Evolutionary conservation across 805 yeast genomes (phyloP), one percentile per base, ranked within the genome.

Genomic region (Sugiyamaella floridensis): DNA sequence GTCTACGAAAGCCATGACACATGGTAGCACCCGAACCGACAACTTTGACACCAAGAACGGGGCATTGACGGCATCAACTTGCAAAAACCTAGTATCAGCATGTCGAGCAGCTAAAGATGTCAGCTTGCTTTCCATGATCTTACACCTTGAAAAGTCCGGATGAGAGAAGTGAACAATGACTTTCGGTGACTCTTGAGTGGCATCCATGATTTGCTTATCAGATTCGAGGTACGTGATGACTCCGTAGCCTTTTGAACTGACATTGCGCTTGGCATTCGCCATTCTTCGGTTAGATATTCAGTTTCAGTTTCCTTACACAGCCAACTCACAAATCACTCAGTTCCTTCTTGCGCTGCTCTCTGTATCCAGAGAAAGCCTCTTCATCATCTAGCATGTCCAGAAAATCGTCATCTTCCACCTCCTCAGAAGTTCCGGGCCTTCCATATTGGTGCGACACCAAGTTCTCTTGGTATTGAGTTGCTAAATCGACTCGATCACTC

Each of bases 1-100:
- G 40, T 76, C 70, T 11, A 69, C 70, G 62, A 83, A 88, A 8
- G 81, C 71, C 1, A 85, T 67, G 1, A 87, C 81, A 58, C 82
- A 83, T 0, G 96, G 96, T 4, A 88, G 71, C 10, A 84, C 81
- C 63, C 83, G 79, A 48, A 89, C 74, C 2, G 73, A 70, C 41
- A 89, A 73, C 62, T 80, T 81, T 1, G 80, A 69, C 4, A 81
- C 88, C 45, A 89, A 69, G 62, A 88, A 88, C 2, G 95, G 89
- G 1, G 90, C 85, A 40, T 76, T 69, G 37, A 73, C 77, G 0
- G 86, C 96, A 51, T 76, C 72, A 3, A 85, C 76, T 45, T 77
- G 73, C 12, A 68, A 50, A 32, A 61, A 60, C 43, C 72, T 73
- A 1, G 86, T 72, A 1, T 71, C 69, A 46, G 83, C 62, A 67